Evolutionary conservation across 805 yeast genomes (phyloP).

Genomic region (Metschnikowia corniflorae): DNA sequence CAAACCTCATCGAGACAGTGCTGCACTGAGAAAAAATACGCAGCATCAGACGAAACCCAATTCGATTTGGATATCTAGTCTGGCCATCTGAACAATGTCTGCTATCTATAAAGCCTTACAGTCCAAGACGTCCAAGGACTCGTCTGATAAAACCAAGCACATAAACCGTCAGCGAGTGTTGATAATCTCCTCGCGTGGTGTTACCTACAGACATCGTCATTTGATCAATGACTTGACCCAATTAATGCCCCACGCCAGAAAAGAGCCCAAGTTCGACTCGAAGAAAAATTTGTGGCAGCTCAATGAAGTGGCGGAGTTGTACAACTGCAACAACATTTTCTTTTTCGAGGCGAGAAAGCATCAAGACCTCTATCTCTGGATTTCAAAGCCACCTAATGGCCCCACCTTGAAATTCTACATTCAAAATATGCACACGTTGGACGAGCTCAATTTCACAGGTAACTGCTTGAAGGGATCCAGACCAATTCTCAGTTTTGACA

Average conservation of each 20-base stretch:
- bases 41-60: too few species aligned
- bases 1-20: constrained; percentile 14
- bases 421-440: constrained; percentile 93
- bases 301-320: constrained; percentile 93
- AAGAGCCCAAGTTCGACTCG: constrained; percentile 93
- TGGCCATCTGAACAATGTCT: too few species aligned
- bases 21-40: constrained; percentile 2
- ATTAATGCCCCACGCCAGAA: constrained; percentile 89
- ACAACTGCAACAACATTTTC: constrained; percentile 92
- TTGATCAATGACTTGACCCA: constrained; percentile 74
- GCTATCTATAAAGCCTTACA: constrained; percentile 46
- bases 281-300: constrained; percentile 84
- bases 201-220: constrained; percentile 93
- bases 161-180: constrained; percentile 86
- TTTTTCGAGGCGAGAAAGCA: constrained; percentile 96
- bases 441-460: constrained; percentile 94
- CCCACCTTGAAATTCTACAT: constrained; percentile 93
- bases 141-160: constrained; percentile 49
- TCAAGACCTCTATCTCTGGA: constrained; percentile 90
- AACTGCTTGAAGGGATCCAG: constrained; percentile 94
- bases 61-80: too few species aligned
- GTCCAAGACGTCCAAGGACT: constrained; percentile 44
- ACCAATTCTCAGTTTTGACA: constrained; percentile 87
- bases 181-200: constrained; percentile 90
- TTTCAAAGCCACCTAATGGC: constrained; percentile 96